Base-by-base conservation (phyloP, 1,284 basidiomycete genomes). In the Vanrija sp. region DNA sequence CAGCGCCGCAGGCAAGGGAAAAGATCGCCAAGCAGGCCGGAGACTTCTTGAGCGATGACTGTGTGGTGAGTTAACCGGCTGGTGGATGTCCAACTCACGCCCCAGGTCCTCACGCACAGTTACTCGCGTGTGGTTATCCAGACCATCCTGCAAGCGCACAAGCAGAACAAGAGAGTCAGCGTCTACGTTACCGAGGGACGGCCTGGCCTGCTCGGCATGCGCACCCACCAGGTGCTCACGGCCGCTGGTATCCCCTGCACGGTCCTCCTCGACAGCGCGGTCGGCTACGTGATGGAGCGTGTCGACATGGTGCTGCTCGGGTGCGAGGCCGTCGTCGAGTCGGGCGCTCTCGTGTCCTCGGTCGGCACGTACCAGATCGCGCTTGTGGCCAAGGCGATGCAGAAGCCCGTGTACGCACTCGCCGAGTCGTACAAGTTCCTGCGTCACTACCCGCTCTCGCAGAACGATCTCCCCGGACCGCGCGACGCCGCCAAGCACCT, bases 401-500 rank as follows among this genome's bases (percentile, higher is more conserved):
- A 92, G 66, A 97, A 95, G 72, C 95, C 96, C 3, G 93, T 98
- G 72, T 98, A 97, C 76, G 93, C 93, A 27, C 82, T 97, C 39
- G 93, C 94, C 27, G 94, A 98, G 79, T 92, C 89, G 75, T 98
- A 94, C 82, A 98, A 98, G 78, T 98, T 98, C 75, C 86, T 97
- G 68, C 87, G 96, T 59, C 81, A 96, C 66, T 98, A 98, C 78
- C 95, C 95, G 39, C 80, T 98, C 72, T 94, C 89, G 49, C 94
- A 98, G 74, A 93, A 93, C 72, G 95, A 98, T 79, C 82, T 98
- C 22, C 95, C 95, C 7, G 61, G 67, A 45, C 51, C 62, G 5
- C 35, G 54, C 39, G 24, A 35, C 36, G 47, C 16, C 6, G 52
- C 20, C 18, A 44, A 53, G 36, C 24, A 51, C n/a, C 43, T 56